Conservation (phyloP, 2,329 filamentous ascomycete genomes). For the Epichloe typhina region DNA sequence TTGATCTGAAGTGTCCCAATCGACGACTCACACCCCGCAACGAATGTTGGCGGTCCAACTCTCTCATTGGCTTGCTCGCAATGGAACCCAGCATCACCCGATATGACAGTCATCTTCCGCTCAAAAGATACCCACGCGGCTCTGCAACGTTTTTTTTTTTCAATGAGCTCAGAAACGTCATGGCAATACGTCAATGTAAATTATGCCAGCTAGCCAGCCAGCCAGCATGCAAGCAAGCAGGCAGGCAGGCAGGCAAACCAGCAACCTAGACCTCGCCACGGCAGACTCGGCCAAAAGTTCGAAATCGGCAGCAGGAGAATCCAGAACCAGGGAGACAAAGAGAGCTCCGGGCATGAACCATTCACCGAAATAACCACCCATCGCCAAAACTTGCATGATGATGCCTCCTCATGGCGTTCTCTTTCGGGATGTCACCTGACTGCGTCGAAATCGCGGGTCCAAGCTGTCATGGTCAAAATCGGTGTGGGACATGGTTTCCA, state of each 20-base stretch:
- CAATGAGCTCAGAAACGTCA: background rate
- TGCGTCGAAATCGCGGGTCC: constrained; percentile 2
- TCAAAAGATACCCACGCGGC: background rate
- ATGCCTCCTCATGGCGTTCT: background rate
- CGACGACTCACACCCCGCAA: background rate
- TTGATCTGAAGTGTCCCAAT: background rate
- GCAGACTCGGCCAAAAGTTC: background rate
- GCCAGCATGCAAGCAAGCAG: no score
- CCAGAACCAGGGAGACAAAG: background rate
- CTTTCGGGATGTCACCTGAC: constrained; percentile 12
- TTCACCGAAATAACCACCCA: background rate
- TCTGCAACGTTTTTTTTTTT: background rate
- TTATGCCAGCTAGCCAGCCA: background rate
- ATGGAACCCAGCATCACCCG: background rate
- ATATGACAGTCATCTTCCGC: background rate
- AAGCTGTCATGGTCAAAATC: constrained; percentile 13
- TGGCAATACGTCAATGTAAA: background rate
- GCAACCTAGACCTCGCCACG: background rate
- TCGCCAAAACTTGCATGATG: background rate
- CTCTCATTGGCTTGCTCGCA: background rate
- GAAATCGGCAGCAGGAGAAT: background rate
- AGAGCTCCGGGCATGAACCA: background rate
- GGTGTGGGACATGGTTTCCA: constrained; percentile 18
- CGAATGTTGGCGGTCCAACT: no score
- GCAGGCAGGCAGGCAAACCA: background rate